Conservation (phyloP, 2,329 filamentous ascomycete species). For the Zarea fungicola region DNA sequence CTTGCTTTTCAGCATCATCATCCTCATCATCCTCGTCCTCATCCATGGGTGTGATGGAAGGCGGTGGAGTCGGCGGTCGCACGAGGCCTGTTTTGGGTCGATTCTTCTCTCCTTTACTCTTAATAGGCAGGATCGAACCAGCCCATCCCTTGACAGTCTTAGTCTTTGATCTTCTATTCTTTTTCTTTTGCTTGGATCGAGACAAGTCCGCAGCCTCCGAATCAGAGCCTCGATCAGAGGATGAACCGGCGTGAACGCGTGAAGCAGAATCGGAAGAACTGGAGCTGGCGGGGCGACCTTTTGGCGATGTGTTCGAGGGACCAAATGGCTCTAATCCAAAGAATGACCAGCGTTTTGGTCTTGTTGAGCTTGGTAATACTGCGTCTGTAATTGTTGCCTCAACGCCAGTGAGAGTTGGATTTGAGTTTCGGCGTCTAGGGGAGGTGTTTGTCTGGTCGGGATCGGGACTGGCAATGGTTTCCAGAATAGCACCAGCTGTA, state of each 20-base stretch:
- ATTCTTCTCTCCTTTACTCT: constrained; percentile 47
- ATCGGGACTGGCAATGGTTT: constrained; percentile 32
- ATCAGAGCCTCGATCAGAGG: constrained; percentile 33
- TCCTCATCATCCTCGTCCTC: constrained; percentile 27
- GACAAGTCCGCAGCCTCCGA: constrained; percentile 20
- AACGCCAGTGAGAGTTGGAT: constrained; percentile 46
- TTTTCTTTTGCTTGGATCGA: constrained; percentile 23
- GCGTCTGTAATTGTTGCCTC: constrained; percentile 31
- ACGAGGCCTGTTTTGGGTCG: constrained; percentile 33
- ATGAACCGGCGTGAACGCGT: constrained; percentile 25
- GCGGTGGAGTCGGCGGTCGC: constrained; percentile 44
- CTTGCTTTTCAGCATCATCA: constrained; percentile 15
- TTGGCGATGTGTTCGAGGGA: constrained; percentile 40
- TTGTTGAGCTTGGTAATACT: constrained; percentile 43
- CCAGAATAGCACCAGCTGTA: constrained; percentile 66
- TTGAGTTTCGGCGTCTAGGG: constrained; percentile 53
- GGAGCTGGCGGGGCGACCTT: constrained; percentile 41
- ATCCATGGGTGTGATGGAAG: constrained; percentile 25
- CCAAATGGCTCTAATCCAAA: constrained; percentile 54
- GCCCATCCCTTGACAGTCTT: constrained; percentile 75
- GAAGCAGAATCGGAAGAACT: constrained; percentile 37
- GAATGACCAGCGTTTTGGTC: constrained; percentile 57
- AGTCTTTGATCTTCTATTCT: constrained; percentile 33
- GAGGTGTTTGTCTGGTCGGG: constrained; percentile 23
- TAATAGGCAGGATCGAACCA: constrained; percentile 60